Evolutionary conservation across 768 basidiomycete genomes (phyloP), one percentile per base, ranked within the genome.

Genomic region (Lactarius psammicola): DNA sequence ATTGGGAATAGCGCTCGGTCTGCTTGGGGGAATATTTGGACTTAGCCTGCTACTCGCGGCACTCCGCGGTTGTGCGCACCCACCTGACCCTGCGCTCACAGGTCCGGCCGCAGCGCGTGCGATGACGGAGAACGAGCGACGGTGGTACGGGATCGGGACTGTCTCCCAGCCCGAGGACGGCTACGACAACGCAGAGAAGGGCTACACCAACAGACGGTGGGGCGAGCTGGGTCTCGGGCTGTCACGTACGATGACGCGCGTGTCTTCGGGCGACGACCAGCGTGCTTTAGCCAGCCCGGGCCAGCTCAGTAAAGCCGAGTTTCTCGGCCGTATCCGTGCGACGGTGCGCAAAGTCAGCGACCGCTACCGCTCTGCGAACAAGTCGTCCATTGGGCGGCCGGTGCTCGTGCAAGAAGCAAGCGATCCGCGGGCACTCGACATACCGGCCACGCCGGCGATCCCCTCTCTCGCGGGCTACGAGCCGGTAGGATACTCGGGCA

Each of bases 301-400:
- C 10, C 79, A 87, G 44, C 86, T 90, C 82, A 87, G 81, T 73
- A 92, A 90, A 74, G 80, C 78, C 20, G 87, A 89, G 72, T 90
- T 91, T 71, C 69, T 90, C 60, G 80, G 81, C n/a, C 82, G 78
- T 73, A 80, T 91, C 51, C 82, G 78, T 67, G 80, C 84, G 56
- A 87, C 87, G 2, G 85, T 88, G 38, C 80, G 89, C 63, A 81
- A 85, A 53, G 88, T 89, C 67, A 90, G 89, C 77, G 82, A 86
- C 72, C 85, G 80, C 73, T 76, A 60, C 72, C 76, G 63, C 78
- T 81, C 62, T 28, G 63, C 70, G 3, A 60, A 57, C 42, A 69
- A 71, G 28, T 85, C 84, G 6, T 75, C 79, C 46, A 90, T 90
- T 68, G 82, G 85, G 23, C 84, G 83, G 70, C 90, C 90, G 1